phyloP scores from a whole-genome alignment of 2,329 filamentous ascomycete genomes.

The Arthrobotrys sphaeroides region DNA sequence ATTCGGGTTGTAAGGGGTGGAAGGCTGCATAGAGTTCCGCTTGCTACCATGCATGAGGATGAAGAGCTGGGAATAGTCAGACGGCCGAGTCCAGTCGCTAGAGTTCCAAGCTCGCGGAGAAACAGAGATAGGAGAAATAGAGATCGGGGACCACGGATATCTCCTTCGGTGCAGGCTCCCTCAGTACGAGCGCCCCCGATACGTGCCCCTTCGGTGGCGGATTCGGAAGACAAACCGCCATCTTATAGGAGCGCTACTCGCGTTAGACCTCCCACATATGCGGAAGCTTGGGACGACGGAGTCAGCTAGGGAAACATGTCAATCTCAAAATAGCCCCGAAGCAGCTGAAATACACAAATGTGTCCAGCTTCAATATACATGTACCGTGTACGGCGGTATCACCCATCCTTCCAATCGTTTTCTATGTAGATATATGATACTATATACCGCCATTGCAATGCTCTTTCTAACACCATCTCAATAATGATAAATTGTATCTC shows the following conservation, averaged over 20 bases:
- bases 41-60: neutral
- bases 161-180: neutral
- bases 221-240: constrained; percentile 1
- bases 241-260: neutral
- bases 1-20: neutral
- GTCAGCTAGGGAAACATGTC: no score
- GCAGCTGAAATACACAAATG: no score
- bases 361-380: no score
- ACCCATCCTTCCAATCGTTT: no score
- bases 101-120: neutral
- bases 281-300: neutral
- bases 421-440: no score
- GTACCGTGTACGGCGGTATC: no score
- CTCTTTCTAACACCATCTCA: no score
- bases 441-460: no score
- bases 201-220: neutral
- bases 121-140: neutral
- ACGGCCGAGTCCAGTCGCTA: neutral
- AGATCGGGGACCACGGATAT: neutral
- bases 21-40: neutral
- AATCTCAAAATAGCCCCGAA: no score
- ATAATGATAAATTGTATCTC: no score
- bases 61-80: neutral
- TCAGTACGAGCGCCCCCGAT: neutral
- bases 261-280: neutral